Evolutionary conservation across 495 filamentous ascomycete species (phyloP).

Genomic region (Tuber borchii): DNA sequence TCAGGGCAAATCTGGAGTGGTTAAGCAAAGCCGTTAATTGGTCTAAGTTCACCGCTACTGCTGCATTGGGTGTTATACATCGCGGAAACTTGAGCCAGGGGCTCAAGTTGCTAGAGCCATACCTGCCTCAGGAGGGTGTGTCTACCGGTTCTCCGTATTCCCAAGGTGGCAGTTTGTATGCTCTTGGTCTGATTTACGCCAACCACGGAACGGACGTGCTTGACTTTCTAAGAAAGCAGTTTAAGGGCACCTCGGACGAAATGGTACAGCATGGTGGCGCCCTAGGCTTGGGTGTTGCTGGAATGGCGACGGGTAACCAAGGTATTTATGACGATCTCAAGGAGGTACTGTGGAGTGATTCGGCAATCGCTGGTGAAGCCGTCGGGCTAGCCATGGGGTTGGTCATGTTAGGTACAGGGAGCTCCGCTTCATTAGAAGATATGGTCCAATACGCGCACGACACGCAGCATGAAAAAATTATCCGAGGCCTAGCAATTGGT

Average conservation of each 20-base stretch:
- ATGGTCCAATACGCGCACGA: slow-evolving; percentile 98
- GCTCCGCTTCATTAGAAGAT: slow-evolving; percentile 79
- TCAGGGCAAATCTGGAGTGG: slow-evolving; percentile 96
- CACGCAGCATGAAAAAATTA: slow-evolving; percentile 97
- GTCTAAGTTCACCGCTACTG: slow-evolving; percentile 99
- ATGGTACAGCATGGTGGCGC: slow-evolving; percentile 96
- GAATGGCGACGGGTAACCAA: slow-evolving; percentile 89
- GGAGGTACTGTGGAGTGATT: slow-evolving; percentile 79
- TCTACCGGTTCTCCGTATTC: slow-evolving; percentile 75
- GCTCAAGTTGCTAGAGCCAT: slow-evolving; percentile 86
- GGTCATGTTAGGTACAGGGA: slow-evolving; percentile 94
- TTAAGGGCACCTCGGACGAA: slow-evolving; percentile 80
- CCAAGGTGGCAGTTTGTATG: slow-evolving; percentile 91
- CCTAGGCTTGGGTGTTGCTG: slow-evolving; percentile 88
- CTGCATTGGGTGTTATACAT: slow-evolving; percentile 93
- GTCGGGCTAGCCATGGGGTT: slow-evolving; percentile 93
- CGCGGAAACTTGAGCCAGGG: slow-evolving; percentile 88
- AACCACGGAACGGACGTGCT: slow-evolving; percentile 94
- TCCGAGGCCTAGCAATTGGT: slow-evolving; percentile 86
- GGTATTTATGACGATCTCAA: slow-evolving; percentile 88
- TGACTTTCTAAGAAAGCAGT: slow-evolving; percentile 78
- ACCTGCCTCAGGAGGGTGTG: slow-evolving; percentile 71
- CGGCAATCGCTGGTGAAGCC: slow-evolving; percentile 92
- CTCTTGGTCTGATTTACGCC: slow-evolving; percentile 91
- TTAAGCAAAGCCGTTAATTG: slow-evolving; percentile 97